Conservation (phyloP, 306 rosid genomes). For the Fragaria ananassa region DNA sequence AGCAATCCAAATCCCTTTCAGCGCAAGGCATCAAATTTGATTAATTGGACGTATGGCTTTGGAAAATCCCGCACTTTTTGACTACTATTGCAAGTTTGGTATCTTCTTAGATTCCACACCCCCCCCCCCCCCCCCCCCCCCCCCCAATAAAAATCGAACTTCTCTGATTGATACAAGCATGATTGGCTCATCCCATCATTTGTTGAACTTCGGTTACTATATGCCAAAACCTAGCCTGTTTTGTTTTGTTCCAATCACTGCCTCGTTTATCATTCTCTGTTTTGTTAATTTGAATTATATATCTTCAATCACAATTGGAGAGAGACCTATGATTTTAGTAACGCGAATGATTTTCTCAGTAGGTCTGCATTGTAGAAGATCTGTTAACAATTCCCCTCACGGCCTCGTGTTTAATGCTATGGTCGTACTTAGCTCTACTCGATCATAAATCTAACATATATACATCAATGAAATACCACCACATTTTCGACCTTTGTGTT, state of each 20-base stretch:
- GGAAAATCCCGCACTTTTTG: conserved; percentile 2
- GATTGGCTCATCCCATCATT: not conserved
- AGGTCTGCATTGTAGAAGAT: not conserved
- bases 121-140: no score
- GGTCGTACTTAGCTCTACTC: not conserved
- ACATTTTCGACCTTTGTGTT: not conserved
- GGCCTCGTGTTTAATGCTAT: not conserved
- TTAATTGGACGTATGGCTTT: not conserved
- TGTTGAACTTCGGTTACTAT: not conserved
- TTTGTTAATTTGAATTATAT: not conserved
- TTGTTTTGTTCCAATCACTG: not conserved
- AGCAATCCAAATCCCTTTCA: not conserved
- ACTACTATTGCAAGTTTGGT: not conserved
- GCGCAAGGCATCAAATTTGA: not conserved
- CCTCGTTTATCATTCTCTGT: not conserved
- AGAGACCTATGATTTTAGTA: not conserved
- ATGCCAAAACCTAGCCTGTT: not conserved
- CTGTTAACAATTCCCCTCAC: not conserved
- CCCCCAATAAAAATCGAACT: not conserved
- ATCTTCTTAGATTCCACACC: not conserved
- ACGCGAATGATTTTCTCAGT: not conserved
- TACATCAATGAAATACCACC: not conserved
- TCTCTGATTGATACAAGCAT: not conserved
- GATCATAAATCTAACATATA: no score
- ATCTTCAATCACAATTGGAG: not conserved